phyloP scores from a whole-genome alignment of 805 yeast genomes.

The Kodamaea kakaduensis region DNA sequence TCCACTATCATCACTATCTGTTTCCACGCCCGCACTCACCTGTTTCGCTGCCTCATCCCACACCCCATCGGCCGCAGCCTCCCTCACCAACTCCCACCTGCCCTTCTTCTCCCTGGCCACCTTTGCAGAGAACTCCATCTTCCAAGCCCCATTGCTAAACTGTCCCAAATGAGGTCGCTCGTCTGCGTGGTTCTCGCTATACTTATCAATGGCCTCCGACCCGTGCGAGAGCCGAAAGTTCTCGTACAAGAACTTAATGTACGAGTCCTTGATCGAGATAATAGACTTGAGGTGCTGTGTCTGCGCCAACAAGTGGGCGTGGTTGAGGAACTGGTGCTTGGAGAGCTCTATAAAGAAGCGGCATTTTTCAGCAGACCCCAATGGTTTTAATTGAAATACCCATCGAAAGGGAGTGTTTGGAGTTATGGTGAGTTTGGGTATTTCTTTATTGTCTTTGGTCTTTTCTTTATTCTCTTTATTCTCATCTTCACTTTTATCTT shows the following conservation, averaged over 20 bases:
- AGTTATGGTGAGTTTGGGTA: not conserved
- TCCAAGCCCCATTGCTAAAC: constrained; percentile 8
- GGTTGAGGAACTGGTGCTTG: constrained; percentile 21
- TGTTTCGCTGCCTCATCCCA: constrained; percentile 2
- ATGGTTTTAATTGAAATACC: constrained; percentile 17
- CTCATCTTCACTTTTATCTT: no score
- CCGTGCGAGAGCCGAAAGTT: constrained; percentile 35
- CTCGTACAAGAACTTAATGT: constrained; percentile 28
- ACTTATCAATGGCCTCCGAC: constrained; percentile 28
- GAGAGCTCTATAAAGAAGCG: constrained; percentile 20
- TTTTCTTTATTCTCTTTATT: no score
- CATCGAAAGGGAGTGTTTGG: constrained; percentile 16
- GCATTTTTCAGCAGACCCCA: constrained; percentile 6
- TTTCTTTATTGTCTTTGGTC: not conserved
- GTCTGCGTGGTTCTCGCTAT: constrained; percentile 17
- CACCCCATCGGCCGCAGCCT: constrained; percentile 1
- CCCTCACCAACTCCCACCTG: not conserved
- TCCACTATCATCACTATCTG: constrained; percentile 2
- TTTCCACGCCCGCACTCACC: constrained; percentile 2
- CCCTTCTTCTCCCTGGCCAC: not conserved
- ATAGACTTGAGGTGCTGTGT: constrained; percentile 18
- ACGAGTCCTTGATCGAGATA: constrained; percentile 28
- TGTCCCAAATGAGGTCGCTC: constrained; percentile 6
- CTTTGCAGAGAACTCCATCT: constrained; percentile 1
- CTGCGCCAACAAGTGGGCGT: constrained; percentile 17